Evolutionary conservation across 164 flowering plant genomes (phyloP).

Genomic region (Piper betle): DNA sequence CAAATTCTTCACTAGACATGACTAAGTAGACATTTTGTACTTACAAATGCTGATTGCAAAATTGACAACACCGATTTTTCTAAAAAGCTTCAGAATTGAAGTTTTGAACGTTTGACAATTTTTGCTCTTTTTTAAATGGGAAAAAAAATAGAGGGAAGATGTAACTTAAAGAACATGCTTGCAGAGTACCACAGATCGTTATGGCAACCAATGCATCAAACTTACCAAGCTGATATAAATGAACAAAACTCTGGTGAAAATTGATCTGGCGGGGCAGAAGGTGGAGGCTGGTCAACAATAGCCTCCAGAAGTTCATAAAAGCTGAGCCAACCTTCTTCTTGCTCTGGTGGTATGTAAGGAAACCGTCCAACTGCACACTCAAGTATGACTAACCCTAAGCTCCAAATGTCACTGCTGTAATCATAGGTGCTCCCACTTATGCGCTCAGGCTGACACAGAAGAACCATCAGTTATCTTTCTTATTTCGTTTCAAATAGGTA

Average conservation of each 20-base stretch:
- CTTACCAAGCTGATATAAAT: constrained; percentile 81
- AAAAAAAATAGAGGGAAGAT: not conserved
- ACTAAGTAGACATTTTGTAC: no score
- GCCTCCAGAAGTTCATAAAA: constrained; percentile 87
- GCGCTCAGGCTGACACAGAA: constrained; percentile 66
- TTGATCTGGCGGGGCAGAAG: constrained; percentile 87
- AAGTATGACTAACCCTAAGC: constrained; percentile 86
- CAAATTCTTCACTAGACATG: not conserved
- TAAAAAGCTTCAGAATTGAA: no score
- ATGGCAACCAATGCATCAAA: not conserved
- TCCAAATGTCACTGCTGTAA: constrained; percentile 97
- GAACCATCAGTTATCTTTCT: not conserved
- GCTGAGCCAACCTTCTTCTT: constrained; percentile 58
- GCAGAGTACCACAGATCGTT: not conserved
- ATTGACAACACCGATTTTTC: no score
- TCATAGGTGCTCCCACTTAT: constrained; percentile 87
- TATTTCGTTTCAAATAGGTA: not conserved
- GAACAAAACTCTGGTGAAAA: constrained; percentile 98
- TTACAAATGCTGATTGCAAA: no score
- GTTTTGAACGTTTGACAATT: not conserved
- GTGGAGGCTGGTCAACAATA: constrained; percentile 76
- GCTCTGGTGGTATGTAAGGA: constrained; percentile 78
- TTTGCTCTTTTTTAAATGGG: not conserved
- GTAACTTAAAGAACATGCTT: not conserved
- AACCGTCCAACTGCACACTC: constrained; percentile 95